These are phyloP conservation scores for Allomyces macrogynus DNA, from an alignment of 192 early-diverging fungal genomes.

Conservation along the genomic window DNA sequence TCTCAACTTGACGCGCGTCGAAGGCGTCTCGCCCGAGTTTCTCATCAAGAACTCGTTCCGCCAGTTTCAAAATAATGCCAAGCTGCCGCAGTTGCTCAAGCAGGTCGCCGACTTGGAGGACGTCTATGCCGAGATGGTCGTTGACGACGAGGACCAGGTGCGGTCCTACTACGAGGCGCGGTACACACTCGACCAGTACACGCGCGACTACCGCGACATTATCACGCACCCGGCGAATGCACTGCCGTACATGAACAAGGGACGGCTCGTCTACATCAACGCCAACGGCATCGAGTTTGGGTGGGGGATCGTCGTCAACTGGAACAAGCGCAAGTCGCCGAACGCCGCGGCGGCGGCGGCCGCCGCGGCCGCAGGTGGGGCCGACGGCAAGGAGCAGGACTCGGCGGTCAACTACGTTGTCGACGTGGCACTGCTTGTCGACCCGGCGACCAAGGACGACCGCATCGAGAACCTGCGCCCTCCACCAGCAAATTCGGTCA, in stretches of 20 bases:
- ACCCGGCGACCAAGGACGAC: background rate
- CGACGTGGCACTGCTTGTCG: slow-evolving; percentile 30
- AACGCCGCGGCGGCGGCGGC: background rate
- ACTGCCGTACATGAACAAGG: slow-evolving; percentile 69
- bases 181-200: slow-evolving; percentile 40
- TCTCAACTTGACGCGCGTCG: slow-evolving; percentile 80
- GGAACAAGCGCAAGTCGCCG: slow-evolving; percentile 26
- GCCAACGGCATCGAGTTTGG: slow-evolving; percentile 58
- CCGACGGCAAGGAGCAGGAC: slow-evolving; percentile 1
- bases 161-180: slow-evolving; percentile 56
- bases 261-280: slow-evolving; percentile 50
- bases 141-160: slow-evolving; percentile 51
- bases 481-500: no score
- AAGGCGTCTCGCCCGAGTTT: slow-evolving; percentile 76
- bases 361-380: background rate
- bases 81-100: slow-evolving; percentile 52
- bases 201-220: slow-evolving; percentile 46
- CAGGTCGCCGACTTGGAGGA: slow-evolving; percentile 21
- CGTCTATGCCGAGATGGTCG: slow-evolving; percentile 23
- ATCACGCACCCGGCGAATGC: slow-evolving; percentile 60
- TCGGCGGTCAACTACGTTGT: slow-evolving; percentile 46
- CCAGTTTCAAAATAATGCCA: slow-evolving; percentile 74
- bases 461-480: background rate
- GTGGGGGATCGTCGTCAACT: slow-evolving; percentile 74
- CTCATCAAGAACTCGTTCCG: slow-evolving; percentile 83